Percentiles rank a stretch among this genome's conserved stretches.
Evolutionary conservation across 768 basidiomycete genomes (phyloP).

Genomic region (Pluteus cervinus): DNA sequence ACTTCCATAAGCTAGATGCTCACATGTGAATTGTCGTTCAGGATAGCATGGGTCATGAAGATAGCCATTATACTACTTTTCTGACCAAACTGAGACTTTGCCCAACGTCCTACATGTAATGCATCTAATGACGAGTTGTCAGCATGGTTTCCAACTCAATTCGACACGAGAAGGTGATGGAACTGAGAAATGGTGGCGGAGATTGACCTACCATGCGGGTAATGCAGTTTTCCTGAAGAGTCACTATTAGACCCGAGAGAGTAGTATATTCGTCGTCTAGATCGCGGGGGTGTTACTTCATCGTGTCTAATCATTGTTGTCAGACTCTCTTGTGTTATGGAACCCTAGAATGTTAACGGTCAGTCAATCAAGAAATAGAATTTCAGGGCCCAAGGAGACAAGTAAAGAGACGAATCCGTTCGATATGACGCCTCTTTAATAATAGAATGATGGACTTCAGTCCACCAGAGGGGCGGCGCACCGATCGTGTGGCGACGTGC

Average conservation of each 20-base stretch:
- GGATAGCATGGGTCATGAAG: slow-evolving; percentile 68
- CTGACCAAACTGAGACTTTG: slow-evolving; percentile 48
- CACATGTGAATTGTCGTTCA: slow-evolving; percentile 54
- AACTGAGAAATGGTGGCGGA: not conserved
- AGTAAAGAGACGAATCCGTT: too few species aligned
- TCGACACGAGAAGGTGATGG: too few species aligned
- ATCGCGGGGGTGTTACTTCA: slow-evolving; percentile 53
- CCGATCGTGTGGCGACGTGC: too few species aligned
- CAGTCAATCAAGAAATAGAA: too few species aligned
- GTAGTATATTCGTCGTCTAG: slow-evolving; percentile 51
- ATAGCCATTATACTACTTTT: slow-evolving; percentile 54
- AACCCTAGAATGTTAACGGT: slow-evolving; percentile 45
- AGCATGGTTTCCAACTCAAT: not conserved
- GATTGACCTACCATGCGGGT: slow-evolving; percentile 46
- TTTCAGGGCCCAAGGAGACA: too few species aligned
- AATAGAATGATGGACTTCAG: too few species aligned
- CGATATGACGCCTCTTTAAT: too few species aligned
- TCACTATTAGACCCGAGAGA: slow-evolving; percentile 30
- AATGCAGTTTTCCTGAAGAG: slow-evolving; percentile 46
- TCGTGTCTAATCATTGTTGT: slow-evolving; percentile 71
- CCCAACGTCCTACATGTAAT: slow-evolving; percentile 54
- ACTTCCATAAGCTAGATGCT: slow-evolving; percentile 10
- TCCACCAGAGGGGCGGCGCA: too few species aligned
- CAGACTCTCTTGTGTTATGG: slow-evolving; percentile 66
- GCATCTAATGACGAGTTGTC: slow-evolving; percentile 33